Percentiles rank a stretch among this genome's conserved stretches.
These are phyloP conservation scores for Schizochytrium sp. DNA, from an alignment of 108 stramenopile species.

Conservation along the genomic window DNA sequence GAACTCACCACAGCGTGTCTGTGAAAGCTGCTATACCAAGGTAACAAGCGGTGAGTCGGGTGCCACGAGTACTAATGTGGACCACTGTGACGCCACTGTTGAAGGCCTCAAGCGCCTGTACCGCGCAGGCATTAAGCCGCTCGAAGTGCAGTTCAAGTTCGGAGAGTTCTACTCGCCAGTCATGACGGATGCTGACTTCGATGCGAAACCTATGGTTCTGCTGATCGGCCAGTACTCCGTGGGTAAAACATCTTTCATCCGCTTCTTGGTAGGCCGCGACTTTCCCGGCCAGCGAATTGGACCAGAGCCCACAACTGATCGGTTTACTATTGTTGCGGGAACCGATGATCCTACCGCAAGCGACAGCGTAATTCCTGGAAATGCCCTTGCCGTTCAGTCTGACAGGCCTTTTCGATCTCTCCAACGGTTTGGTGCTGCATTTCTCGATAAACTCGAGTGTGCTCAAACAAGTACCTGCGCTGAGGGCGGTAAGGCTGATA, in stretches of 20 bases:
- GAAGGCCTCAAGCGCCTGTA: constrained; percentile 39
- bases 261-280: constrained; percentile 86
- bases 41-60: constrained; percentile 21
- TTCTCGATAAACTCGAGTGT: constrained; percentile 90
- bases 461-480: constrained; percentile 74
- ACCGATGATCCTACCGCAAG: constrained; percentile 85
- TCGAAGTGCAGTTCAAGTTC: constrained; percentile 87
- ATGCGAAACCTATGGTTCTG: constrained; percentile 96
- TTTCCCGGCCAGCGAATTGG: constrained; percentile 97
- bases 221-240: constrained; percentile 96
- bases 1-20: constrained; percentile 53
- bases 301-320: constrained; percentile 97
- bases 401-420: constrained; percentile 94
- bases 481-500: constrained; percentile 14
- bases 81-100: not conserved
- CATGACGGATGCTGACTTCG: constrained; percentile 94
- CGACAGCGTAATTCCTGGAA: constrained; percentile 91
- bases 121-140: constrained; percentile 64
- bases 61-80: not conserved
- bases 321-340: constrained; percentile 87
- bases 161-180: constrained; percentile 97
- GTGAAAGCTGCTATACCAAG: constrained; percentile 37
- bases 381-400: constrained; percentile 83
- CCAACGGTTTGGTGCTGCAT: constrained; percentile 95
- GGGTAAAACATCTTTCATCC: constrained; percentile 93